Evolutionary conservation across 2,329 filamentous ascomycete genomes (phyloP), one percentile per base, ranked within the genome.

Genomic region (Emmonsiellopsis sp.): DNA sequence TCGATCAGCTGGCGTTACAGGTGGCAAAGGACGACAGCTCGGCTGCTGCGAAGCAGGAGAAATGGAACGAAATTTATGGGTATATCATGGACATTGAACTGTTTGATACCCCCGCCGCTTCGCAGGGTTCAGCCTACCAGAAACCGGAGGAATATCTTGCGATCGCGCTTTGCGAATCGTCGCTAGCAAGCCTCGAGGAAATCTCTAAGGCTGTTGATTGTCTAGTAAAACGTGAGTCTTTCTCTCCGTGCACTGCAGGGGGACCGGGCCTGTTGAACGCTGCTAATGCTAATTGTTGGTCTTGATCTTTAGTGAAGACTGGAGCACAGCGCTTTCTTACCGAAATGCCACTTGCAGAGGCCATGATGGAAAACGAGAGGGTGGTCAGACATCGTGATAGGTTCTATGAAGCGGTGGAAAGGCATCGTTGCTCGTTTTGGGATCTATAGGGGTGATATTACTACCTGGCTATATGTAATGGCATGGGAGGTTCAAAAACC

Each of bases 81-180:
- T 42, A 42, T 42, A 51, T 32, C n/a, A 9, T 43, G 49, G 21
- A 51, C 2, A 1, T 7, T 2, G 2, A 42, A 8, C 21, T 51
- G 7, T 51, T 51, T 42, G 51, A 48, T 34, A 21, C 1, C 27
- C 34, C 43, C 14, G 27, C 31, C 34, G 37, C 7, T 3, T 27
- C 34, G 13, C 42, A 39, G 36, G 51, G 37, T 17, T 39, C n/a
- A 17, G 21, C 8, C 21, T 50, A 53, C 33, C 47, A 17, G 13
- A 53, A 53, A 37, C 52, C 52, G 11, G 21, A 21, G 27, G 39
- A 49, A 14, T 53, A 50, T 50, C 46, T 53, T 37, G 32, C 55
- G 42, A 56, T 49, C 8, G 31, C 52, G 40, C 34, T 44, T 3
- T 11, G 21, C 6, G 42, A 44, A 21, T 44, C 42, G 6, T 44